Evolutionary conservation across 2,329 filamentous ascomycete genomes (phyloP).

Genomic region (Cordyceps farinosa): DNA sequence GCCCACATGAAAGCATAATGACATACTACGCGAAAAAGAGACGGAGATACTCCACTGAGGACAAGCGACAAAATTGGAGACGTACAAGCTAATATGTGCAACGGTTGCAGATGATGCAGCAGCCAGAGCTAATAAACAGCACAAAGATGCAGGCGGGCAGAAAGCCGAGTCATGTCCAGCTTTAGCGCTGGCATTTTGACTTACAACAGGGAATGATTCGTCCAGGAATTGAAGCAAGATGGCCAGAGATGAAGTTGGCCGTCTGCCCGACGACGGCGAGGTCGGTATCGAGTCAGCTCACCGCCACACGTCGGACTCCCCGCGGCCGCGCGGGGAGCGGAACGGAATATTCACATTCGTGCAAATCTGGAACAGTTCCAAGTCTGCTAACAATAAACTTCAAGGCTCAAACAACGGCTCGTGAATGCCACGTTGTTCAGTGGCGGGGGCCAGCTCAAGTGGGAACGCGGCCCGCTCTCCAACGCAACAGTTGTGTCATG

Average conservation of each 20-base stretch:
- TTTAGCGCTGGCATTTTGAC: background rate
- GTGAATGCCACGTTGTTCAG: conserved; percentile 6
- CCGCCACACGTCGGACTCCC: background rate
- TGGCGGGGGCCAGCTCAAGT: background rate
- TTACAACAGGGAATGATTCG: background rate
- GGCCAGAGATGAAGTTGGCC: background rate
- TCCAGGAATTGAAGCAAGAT: background rate
- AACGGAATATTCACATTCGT: background rate
- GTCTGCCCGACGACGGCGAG: background rate
- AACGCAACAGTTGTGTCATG: background rate
- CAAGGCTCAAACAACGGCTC: background rate
- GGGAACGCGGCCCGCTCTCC: background rate
- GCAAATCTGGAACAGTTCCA: background rate
- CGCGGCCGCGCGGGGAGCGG: background rate
- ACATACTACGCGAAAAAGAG: background rate
- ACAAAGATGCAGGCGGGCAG: background rate
- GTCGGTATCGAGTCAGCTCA: background rate
- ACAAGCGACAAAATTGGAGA: background rate
- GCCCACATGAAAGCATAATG: background rate
- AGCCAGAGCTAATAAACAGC: background rate
- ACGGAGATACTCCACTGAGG: background rate
- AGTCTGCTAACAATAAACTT: background rate
- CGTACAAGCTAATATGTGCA: background rate
- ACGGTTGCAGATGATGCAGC: background rate
- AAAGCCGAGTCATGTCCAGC: background rate